These are phyloP conservation scores for Akebia trifoliata DNA, from an alignment of 164 flowering plant species.

Conservation along the genomic window DNA sequence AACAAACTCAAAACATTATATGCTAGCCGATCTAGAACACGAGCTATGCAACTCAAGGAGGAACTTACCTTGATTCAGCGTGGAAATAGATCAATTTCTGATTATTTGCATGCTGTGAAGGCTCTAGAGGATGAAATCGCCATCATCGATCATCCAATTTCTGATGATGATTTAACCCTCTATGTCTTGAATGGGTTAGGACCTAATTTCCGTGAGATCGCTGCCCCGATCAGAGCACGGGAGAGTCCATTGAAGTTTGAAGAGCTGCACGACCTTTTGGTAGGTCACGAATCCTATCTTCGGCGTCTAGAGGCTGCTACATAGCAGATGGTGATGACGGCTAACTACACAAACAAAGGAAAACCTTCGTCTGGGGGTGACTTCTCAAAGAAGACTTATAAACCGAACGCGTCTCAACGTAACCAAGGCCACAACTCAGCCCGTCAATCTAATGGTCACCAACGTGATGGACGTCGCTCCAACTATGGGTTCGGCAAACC, in stretches of 20 bases:
- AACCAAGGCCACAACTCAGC: no score
- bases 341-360: background rate
- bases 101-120: conserved; percentile 1
- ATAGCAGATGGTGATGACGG: background rate
- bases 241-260: background rate
- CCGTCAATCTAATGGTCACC: conserved; percentile 2
- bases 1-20: background rate
- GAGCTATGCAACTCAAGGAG: background rate
- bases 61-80: conserved; percentile 1
- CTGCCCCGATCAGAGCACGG: background rate
- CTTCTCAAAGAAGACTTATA: no score
- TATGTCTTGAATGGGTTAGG: background rate
- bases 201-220: background rate
- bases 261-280: background rate
- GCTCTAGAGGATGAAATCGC: background rate
- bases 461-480: background rate
- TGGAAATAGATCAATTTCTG: background rate
- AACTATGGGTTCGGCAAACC: background rate
- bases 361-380: no score
- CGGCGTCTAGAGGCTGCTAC: background rate
- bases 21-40: conserved; percentile 3
- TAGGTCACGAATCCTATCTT: background rate
- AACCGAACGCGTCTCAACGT: no score
- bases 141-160: background rate
- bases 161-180: conserved; percentile 1